phyloP scores from a whole-genome alignment of 2,329 filamentous ascomycete genomes.

The Graphilbum sp. region DNA sequence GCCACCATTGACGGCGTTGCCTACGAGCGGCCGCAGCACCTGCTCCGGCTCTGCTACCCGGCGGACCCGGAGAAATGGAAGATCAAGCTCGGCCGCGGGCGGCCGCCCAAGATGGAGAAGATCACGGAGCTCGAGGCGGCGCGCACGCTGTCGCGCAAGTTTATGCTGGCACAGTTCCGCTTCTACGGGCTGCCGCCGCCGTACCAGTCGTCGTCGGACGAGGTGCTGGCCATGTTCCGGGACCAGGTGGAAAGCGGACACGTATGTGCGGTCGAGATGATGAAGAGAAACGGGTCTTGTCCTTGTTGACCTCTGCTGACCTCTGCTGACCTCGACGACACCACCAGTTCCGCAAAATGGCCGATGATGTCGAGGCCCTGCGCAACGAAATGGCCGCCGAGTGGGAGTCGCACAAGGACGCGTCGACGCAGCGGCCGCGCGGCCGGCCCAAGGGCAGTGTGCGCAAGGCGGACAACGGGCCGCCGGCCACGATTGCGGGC shows the following conservation, averaged over 20 bases:
- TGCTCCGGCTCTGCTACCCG: conserved; percentile 11
- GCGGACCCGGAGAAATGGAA: conserved; percentile 10
- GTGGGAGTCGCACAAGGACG: conserved; percentile 9
- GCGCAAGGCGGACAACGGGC: conserved; percentile 7
- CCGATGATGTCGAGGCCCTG: conserved; percentile 8
- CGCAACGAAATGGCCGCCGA: conserved; percentile 9
- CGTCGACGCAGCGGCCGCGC: conserved; percentile 7
- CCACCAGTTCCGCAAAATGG: conserved; percentile 9
- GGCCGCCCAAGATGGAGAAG: conserved; percentile 12
- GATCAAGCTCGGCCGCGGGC: conserved; percentile 11
- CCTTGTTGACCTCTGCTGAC: too few relatives aligned
- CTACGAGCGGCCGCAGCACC: conserved; percentile 10
- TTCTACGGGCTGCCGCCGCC: conserved; percentile 12
- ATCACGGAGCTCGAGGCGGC: conserved; percentile 9
- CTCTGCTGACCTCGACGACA: too few relatives aligned
- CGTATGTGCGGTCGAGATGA: conserved; percentile 3
- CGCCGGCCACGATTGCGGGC: conserved; percentile 11
- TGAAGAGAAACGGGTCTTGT: too few relatives aligned
- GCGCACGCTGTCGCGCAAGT: conserved; percentile 9
- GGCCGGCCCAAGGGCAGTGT: conserved; percentile 11
- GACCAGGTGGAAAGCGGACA: conserved; percentile 8
- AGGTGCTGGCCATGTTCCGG: conserved; percentile 8
- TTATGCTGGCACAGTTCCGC: conserved; percentile 11
- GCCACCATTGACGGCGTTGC: conserved; percentile 10
- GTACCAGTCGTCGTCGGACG: conserved; percentile 10